A percentile compares a stretch with the other conserved stretches of the same genome.
phyloP scores from a whole-genome alignment of 2,329 filamentous ascomycete genomes.

The Ophiostoma quercus region DNA sequence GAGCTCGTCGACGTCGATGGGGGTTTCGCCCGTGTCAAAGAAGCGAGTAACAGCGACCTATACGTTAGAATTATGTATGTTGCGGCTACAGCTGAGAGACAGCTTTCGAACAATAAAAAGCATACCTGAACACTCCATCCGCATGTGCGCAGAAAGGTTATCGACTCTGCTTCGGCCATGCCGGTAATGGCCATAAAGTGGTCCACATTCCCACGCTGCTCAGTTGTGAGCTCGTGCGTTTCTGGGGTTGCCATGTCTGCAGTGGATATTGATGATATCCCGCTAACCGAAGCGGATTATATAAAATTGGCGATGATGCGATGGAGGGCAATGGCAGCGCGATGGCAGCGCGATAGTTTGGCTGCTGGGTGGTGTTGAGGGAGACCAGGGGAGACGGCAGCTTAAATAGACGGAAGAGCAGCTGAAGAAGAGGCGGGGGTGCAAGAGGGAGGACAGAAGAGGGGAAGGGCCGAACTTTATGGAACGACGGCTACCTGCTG shows the following conservation, averaged over 20 bases:
- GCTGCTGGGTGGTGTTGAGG: neutral
- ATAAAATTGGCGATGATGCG: neutral
- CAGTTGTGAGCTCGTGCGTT: constrained; percentile 52
- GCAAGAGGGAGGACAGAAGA: neutral
- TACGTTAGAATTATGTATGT: neutral
- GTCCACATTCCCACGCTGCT: constrained; percentile 77
- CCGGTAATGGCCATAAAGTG: constrained; percentile 86
- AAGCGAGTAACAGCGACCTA: constrained; percentile 95
- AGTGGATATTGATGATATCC: neutral
- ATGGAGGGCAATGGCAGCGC: neutral
- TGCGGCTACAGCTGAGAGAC: no score
- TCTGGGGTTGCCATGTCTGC: constrained; percentile 25
- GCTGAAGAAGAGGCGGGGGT: neutral
- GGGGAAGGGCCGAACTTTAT: neutral
- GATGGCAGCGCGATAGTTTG: neutral
- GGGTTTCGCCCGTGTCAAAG: constrained; percentile 57
- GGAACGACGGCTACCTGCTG: constrained; percentile 2
- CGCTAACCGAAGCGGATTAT: neutral
- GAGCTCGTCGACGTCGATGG: constrained; percentile 59
- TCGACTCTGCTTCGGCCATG: constrained; percentile 69
- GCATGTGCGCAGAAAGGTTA: constrained; percentile 74
- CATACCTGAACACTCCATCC: constrained; percentile 94
- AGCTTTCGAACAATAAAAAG: neutral
- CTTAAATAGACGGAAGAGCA: neutral
- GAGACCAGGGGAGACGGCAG: neutral